These are phyloP conservation scores for Mycena chlorophos DNA, from an alignment of 768 basidiomycete genomes.

Conservation along the genomic window DNA sequence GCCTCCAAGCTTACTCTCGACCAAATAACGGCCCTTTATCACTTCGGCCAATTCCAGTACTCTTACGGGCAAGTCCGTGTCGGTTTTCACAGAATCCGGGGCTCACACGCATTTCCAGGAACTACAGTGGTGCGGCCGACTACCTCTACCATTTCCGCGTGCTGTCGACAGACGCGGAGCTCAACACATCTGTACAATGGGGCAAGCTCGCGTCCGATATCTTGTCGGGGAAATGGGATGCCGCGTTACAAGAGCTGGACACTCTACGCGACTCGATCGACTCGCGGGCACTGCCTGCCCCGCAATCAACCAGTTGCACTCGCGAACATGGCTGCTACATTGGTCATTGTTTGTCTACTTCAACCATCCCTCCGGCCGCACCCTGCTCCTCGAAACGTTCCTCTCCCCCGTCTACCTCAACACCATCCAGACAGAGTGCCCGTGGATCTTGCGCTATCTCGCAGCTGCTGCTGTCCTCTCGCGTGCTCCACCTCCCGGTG, in stretches of 20 bases:
- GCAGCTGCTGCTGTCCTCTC: conserved; percentile 91
- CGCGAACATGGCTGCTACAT: conserved; percentile 94
- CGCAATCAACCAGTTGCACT: conserved; percentile 86
- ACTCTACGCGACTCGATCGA: conserved; percentile 93
- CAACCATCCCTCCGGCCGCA: conserved; percentile 90
- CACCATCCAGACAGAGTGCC: conserved; percentile 94
- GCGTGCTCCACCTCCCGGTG: conserved; percentile 41
- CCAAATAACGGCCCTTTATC: conserved; percentile 94
- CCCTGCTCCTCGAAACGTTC: conserved; percentile 93
- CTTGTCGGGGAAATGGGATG: conserved; percentile 91
- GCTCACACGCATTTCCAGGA: conserved; percentile 29
- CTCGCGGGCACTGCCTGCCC: conserved; percentile 67
- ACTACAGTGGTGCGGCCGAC: conserved; percentile 94
- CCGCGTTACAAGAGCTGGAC: conserved; percentile 93
- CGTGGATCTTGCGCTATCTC: conserved; percentile 94
- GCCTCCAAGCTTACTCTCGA: conserved; percentile 79
- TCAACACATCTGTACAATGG: conserved; percentile 97
- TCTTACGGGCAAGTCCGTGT: conserved; percentile 64
- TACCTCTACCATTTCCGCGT: conserved; percentile 99
- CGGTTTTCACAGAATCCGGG: background rate
- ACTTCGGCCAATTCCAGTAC: conserved; percentile 98
- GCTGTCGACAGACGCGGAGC: conserved; percentile 88
- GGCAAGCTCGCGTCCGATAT: conserved; percentile 98
- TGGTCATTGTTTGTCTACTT: conserved; percentile 99
- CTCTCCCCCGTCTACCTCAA: conserved; percentile 95